Evolutionary conservation across 148 eudicot genomes (phyloP).

Genomic region (Nepenthes gracilis): DNA sequence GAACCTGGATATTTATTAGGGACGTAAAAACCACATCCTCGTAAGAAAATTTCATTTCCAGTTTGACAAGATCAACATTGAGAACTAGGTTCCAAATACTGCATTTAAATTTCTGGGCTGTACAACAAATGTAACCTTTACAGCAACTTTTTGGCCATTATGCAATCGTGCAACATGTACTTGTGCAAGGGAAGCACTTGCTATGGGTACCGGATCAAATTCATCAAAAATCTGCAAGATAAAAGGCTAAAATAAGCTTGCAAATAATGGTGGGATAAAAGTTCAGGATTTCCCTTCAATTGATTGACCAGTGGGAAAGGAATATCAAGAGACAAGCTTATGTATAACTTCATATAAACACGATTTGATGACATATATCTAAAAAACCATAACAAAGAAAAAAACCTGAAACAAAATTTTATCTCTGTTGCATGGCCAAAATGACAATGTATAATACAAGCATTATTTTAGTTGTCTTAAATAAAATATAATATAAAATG

Average conservation of each 20-base stretch:
- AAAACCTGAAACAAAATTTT: too few species aligned
- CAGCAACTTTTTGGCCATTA: constrained; percentile 93
- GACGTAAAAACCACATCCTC: constrained; percentile 1
- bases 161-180: constrained; percentile 77
- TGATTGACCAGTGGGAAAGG: too few species aligned
- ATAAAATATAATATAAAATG: too few species aligned
- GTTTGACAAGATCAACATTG: constrained; percentile 5
- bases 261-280: background rate
- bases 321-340: too few species aligned
- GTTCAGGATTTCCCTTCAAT: too few species aligned
- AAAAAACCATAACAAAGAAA: too few species aligned
- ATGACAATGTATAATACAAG: too few species aligned
- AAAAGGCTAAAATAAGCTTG: constrained; percentile 11
- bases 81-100: constrained; percentile 1
- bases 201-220: constrained; percentile 90
- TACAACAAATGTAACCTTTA: constrained; percentile 52
- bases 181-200: constrained; percentile 99
- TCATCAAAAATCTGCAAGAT: constrained; percentile 62
- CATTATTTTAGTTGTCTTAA: too few species aligned
- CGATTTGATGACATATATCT: too few species aligned
- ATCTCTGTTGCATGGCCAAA: too few species aligned
- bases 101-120: background rate
- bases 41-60: background rate
- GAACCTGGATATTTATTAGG: constrained; percentile 49
- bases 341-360: too few species aligned